phyloP scores from a whole-genome alignment of 2,329 filamentous ascomycete genomes.

The Elsinoe necatrix region DNA sequence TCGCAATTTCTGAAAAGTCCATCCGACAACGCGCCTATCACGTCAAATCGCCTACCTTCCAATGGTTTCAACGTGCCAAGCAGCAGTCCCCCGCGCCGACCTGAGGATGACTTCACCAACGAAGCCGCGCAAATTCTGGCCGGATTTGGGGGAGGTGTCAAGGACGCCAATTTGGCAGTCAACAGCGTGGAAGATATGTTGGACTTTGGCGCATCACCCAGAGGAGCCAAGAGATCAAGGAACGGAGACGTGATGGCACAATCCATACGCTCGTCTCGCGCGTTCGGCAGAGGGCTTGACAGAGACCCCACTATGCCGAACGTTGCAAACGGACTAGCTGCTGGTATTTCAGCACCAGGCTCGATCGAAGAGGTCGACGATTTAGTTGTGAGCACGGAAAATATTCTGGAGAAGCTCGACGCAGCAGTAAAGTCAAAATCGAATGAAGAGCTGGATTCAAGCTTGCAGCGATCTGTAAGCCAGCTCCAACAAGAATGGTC shows the following conservation, averaged over 20 bases:
- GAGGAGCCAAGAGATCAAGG: conserved; percentile 33
- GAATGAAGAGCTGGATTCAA: conserved; percentile 25
- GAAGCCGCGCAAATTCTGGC: conserved; percentile 3
- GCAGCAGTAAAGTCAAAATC: conserved; percentile 28
- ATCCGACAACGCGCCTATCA: neutral
- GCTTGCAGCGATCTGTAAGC: conserved; percentile 25
- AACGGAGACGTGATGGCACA: conserved; percentile 27
- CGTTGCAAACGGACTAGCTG: conserved; percentile 63
- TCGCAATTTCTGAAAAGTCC: conserved; percentile 12
- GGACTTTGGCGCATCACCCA: conserved; percentile 23
- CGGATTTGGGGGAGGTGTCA: conserved; percentile 31
- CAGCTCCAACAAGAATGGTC: conserved; percentile 26
- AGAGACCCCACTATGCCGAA: conserved; percentile 43
- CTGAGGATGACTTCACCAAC: conserved; percentile 25
- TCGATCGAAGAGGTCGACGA: conserved; percentile 59
- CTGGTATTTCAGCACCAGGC: conserved; percentile 45
- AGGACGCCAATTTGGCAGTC: conserved; percentile 18
- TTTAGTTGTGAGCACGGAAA: conserved; percentile 68
- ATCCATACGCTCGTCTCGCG: conserved; percentile 16
- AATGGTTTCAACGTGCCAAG: conserved; percentile 29
- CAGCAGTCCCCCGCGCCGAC: conserved; percentile 29
- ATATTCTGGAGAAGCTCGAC: conserved; percentile 45
- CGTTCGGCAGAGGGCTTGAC: conserved; percentile 12
- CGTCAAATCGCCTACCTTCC: conserved; percentile 6
- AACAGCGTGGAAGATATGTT: conserved; percentile 15